Evolutionary conservation across 805 yeast species (phyloP).

Genomic region (Candida piceae): DNA sequence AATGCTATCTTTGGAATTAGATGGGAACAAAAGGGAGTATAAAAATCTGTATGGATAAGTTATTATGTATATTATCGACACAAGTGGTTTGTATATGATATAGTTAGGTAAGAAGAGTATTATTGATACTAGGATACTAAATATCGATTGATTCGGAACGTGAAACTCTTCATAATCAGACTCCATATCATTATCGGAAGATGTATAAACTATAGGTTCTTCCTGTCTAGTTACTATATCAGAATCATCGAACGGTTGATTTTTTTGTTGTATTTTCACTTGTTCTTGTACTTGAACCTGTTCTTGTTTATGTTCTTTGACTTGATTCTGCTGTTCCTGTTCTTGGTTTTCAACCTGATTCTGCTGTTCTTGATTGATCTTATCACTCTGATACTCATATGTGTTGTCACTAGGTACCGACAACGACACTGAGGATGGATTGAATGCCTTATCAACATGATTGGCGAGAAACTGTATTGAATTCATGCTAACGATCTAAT

Average conservation of each 20-base stretch:
- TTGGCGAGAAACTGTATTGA: constrained; percentile 29
- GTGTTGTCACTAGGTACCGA: background rate
- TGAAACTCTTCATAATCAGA: constrained; percentile 11
- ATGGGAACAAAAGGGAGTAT: constrained; percentile 3
- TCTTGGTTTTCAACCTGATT: too few relatives aligned
- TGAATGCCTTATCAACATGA: constrained; percentile 28
- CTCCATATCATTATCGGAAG: constrained; percentile 8
- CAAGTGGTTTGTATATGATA: constrained; percentile 47
- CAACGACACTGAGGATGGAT: constrained; percentile 9
- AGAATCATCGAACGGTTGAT: constrained; percentile 13
- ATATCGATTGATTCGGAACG: constrained; percentile 10
- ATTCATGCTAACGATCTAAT: constrained; percentile 26
- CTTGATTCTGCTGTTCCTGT: constrained; percentile 1
- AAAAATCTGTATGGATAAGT: constrained; percentile 52
- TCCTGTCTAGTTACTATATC: constrained; percentile 20
- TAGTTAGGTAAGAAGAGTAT: constrained; percentile 45
- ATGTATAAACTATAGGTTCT: constrained; percentile 1
- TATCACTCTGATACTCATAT: background rate
- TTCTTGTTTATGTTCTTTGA: too few relatives aligned
- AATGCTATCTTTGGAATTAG: background rate
- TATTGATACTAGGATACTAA: constrained; percentile 22
- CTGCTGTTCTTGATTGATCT: constrained; percentile 1
- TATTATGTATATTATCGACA: constrained; percentile 43
- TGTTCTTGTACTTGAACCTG: too few relatives aligned
- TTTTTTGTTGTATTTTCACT: too few relatives aligned